Conservation (phyloP, 2,329 filamentous ascomycete species). For the Podosphaera fusca region DNA sequence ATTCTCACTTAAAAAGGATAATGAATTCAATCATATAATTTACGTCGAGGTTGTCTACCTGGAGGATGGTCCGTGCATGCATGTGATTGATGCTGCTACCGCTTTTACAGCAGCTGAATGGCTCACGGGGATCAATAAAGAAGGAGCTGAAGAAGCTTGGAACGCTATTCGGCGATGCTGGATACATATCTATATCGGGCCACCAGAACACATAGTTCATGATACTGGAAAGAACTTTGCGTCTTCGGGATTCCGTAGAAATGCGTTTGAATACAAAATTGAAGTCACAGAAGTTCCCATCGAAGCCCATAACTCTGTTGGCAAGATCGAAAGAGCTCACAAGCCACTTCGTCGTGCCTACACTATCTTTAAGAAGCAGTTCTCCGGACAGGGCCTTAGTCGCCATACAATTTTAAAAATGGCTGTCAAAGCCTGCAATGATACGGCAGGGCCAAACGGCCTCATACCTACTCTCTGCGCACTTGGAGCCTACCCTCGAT, state of each 20-base stretch:
- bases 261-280: not conserved
- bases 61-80: not conserved
- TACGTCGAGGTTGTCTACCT: not conserved
- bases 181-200: not conserved
- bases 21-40: not conserved
- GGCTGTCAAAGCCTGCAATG: not conserved
- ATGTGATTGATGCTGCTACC: not conserved
- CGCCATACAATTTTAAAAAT: not conserved
- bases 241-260: not conserved
- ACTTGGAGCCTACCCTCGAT: not conserved
- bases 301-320: not conserved
- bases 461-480: not conserved
- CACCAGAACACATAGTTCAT: not conserved
- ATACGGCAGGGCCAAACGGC: not conserved
- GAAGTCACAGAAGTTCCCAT: not conserved
- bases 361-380: not conserved
- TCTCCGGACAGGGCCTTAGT: not conserved
- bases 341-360: not conserved
- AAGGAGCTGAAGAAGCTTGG: not conserved
- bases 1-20: not conserved
- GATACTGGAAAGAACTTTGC: constrained; percentile 2
- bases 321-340: not conserved
- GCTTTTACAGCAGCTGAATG: not conserved
- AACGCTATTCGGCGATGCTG: not conserved
- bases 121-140: not conserved